Evolutionary conservation across 2,329 filamentous ascomycete genomes (phyloP).

Genomic region (Ophiostoma angusticollis): DNA sequence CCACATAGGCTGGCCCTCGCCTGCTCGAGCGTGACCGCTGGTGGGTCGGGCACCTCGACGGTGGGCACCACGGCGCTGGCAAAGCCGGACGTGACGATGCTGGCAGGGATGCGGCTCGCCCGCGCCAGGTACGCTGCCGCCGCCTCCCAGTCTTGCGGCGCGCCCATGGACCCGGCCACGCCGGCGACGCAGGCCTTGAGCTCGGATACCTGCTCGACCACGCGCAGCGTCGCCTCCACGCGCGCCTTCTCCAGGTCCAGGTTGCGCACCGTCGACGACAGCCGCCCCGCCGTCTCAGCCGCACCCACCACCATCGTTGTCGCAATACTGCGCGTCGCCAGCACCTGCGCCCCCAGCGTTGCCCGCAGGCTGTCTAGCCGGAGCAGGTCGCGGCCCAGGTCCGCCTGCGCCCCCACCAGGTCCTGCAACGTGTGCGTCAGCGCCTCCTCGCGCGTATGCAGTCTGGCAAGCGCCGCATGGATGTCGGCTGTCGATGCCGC

Average conservation of each 20-base stretch:
- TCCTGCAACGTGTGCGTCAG: conserved; percentile 64
- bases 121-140: conserved; percentile 81
- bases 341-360: conserved; percentile 74
- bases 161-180: conserved; percentile 91
- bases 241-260: conserved; percentile 85
- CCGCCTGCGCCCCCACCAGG: conserved; percentile 70
- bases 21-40: conserved; percentile 71
- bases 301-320: conserved; percentile 84
- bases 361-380: conserved; percentile 83
- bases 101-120: conserved; percentile 65
- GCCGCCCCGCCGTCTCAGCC: conserved; percentile 69
- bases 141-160: conserved; percentile 96
- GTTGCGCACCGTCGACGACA: conserved; percentile 75
- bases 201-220: conserved; percentile 93
- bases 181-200: conserved; percentile 93
- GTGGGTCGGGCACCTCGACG: conserved; percentile 86
- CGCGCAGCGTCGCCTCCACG: conserved; percentile 77
- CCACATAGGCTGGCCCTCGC: conserved; percentile 83
- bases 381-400: conserved; percentile 73
- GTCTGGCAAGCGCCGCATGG: conserved; percentile 58
- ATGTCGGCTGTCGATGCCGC: conserved; percentile 68
- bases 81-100: conserved; percentile 73
- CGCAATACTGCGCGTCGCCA: conserved; percentile 70
- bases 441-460: conserved; percentile 62
- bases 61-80: conserved; percentile 88